These are phyloP conservation scores for Polychaeton citri DNA, from an alignment of 2,329 filamentous ascomycete genomes.

Conservation along the genomic window DNA sequence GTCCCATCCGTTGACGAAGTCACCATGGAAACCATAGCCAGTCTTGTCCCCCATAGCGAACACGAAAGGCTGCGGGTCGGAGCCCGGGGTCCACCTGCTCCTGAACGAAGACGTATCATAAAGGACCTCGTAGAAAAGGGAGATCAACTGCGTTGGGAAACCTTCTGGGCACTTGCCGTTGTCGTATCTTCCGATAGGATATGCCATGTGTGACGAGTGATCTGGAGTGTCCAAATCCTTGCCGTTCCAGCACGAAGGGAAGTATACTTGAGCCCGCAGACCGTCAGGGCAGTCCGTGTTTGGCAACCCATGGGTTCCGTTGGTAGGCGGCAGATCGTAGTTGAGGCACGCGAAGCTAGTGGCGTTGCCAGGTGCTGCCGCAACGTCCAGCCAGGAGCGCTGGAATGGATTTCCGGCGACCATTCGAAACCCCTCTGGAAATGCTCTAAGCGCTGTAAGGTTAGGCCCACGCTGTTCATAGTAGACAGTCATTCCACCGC, in stretches of 20 bases:
- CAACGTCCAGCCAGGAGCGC: conserved; percentile 43
- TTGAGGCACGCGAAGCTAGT: conserved; percentile 45
- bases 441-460: conserved; percentile 53
- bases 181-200: conserved; percentile 36
- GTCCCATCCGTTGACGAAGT: conserved; percentile 63
- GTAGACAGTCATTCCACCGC: conserved; percentile 58
- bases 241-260: conserved; percentile 63
- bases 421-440: conserved; percentile 60
- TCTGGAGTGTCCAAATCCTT: conserved; percentile 41
- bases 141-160: conserved; percentile 43
- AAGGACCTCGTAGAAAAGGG: conserved; percentile 47
- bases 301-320: conserved; percentile 46
- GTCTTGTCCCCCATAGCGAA: conserved; percentile 57
- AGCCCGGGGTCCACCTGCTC: conserved; percentile 36
- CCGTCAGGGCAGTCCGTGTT: conserved; percentile 53
- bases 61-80: conserved; percentile 46
- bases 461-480: conserved; percentile 46
- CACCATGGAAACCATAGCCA: conserved; percentile 56
- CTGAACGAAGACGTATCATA: conserved; percentile 41
- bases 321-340: conserved; percentile 31
- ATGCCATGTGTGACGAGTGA: conserved; percentile 53
- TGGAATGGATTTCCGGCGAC: conserved; percentile 49
- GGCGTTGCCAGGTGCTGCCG: conserved; percentile 33
- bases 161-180: conserved; percentile 39
- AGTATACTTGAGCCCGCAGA: conserved; percentile 53